These are phyloP conservation scores for Fusarium brachygibbosum DNA, from an alignment of 2,329 filamentous ascomycete species.

Conservation along the genomic window DNA sequence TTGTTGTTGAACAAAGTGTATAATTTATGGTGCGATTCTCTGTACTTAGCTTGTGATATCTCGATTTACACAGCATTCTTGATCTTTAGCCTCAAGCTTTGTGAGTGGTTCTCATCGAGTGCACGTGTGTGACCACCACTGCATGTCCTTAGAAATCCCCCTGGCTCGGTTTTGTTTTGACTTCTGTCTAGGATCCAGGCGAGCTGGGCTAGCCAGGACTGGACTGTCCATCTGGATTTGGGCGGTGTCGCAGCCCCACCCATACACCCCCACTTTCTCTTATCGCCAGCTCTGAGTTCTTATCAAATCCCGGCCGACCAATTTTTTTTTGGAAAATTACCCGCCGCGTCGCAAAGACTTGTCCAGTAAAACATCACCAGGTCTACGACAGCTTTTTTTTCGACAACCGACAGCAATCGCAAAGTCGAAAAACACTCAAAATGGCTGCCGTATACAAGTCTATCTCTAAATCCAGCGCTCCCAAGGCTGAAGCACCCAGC, in stretches of 20 bases:
- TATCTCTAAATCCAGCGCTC: constrained; percentile 70
- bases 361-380: constrained; percentile 28
- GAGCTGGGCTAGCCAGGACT: not conserved
- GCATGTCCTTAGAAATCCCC: constrained; percentile 4
- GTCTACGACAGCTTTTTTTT: constrained; percentile 30
- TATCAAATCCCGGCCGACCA: constrained; percentile 52
- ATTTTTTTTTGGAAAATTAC: constrained; percentile 48
- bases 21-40: not conserved
- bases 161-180: constrained; percentile 8
- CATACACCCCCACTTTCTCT: constrained; percentile 23
- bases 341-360: constrained; percentile 44
- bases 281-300: constrained; percentile 49
- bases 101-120: constrained; percentile 13
- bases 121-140: constrained; percentile 3
- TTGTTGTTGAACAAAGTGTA: not conserved
- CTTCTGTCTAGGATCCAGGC: constrained; percentile 3
- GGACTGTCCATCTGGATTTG: constrained; percentile 6
- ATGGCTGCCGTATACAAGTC: constrained; percentile 83
- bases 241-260: constrained; percentile 45
- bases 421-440: constrained; percentile 34
- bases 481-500: constrained; percentile 63
- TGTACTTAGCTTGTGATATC: not conserved
- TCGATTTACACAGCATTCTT: constrained; percentile 8
- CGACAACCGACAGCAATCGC: constrained; percentile 13
- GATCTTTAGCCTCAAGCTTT: constrained; percentile 1